These are phyloP conservation scores for Xylariaceae sp. DNA, from an alignment of 2,329 filamentous ascomycete species.

Conservation along the genomic window DNA sequence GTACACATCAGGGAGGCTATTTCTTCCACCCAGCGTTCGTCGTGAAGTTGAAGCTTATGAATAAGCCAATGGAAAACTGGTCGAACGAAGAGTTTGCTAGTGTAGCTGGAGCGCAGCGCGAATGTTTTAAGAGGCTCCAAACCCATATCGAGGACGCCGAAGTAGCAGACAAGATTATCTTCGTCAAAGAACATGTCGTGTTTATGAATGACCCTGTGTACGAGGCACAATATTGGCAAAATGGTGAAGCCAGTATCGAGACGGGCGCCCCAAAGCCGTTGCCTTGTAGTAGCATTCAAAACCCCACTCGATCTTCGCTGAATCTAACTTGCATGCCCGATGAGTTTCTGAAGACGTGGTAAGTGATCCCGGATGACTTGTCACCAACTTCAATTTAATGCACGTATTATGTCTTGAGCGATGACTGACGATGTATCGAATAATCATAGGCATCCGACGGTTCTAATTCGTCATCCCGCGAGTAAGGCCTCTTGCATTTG, in stretches of 20 bases:
- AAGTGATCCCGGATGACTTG: too few species aligned
- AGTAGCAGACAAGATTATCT: neutral
- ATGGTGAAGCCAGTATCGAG: neutral
- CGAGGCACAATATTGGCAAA: neutral
- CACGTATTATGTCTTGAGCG: too few species aligned
- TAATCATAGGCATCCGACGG: constrained; percentile 9
- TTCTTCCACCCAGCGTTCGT: neutral
- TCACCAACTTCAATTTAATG: too few species aligned
- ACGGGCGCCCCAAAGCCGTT: neutral
- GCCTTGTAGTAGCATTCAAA: neutral
- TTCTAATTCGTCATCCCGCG: constrained; percentile 20
- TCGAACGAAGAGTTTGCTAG: neutral
- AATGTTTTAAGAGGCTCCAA: neutral
- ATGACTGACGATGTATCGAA: too few species aligned
- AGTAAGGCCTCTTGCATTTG: neutral
- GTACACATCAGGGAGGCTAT: neutral
- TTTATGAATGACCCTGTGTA: neutral
- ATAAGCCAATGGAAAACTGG: neutral
- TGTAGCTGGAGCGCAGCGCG: neutral
- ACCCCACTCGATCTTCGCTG: constrained; percentile 11
- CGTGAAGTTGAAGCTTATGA: neutral
- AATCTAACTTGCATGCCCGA: constrained; percentile 13
- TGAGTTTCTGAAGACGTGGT: constrained; percentile 14
- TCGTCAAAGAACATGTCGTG: neutral
- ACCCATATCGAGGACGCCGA: neutral